Evolutionary conservation across 2,329 filamentous ascomycete species (phyloP).

Genomic region (Sarocladiaceae sp.): DNA sequence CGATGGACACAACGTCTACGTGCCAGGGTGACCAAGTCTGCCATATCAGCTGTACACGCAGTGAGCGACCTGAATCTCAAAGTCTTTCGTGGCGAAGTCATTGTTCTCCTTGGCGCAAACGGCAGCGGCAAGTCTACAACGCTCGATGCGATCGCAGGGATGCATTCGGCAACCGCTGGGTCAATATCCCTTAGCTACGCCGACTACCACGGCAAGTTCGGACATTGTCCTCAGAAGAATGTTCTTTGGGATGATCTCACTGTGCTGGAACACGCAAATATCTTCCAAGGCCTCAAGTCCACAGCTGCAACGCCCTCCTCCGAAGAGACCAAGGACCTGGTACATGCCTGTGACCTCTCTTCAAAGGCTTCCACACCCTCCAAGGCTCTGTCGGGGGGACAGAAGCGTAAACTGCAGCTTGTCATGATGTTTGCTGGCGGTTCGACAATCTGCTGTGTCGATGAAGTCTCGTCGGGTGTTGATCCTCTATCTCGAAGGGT

Average conservation of each 20-base stretch:
- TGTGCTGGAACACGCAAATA: constrained; percentile 58
- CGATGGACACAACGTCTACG: no score
- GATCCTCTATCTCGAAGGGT: constrained; percentile 63
- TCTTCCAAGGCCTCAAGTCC: constrained; percentile 63
- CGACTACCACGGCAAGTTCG: neutral
- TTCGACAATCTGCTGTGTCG: constrained; percentile 61
- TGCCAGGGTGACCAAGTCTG: neutral
- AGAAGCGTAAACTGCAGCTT: constrained; percentile 66
- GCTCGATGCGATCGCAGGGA: constrained; percentile 62
- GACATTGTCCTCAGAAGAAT: constrained; percentile 62
- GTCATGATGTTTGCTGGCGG: constrained; percentile 69
- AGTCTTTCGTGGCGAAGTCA: constrained; percentile 71
- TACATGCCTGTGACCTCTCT: constrained; percentile 55
- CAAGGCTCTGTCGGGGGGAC: constrained; percentile 60
- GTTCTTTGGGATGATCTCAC: constrained; percentile 64
- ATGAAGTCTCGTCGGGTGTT: constrained; percentile 64
- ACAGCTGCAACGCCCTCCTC: constrained; percentile 34
- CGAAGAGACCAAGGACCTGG: constrained; percentile 43
- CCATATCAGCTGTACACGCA: constrained; percentile 54
- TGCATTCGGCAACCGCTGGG: constrained; percentile 56
- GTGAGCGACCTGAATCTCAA: constrained; percentile 65
- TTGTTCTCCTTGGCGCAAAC: constrained; percentile 68
- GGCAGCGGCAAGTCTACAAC: constrained; percentile 69
- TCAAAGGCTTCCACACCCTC: constrained; percentile 52
- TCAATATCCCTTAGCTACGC: constrained; percentile 49